Evolutionary conservation across 331 rosid genomes (phyloP).

Genomic region (Acacia concinna): DNA sequence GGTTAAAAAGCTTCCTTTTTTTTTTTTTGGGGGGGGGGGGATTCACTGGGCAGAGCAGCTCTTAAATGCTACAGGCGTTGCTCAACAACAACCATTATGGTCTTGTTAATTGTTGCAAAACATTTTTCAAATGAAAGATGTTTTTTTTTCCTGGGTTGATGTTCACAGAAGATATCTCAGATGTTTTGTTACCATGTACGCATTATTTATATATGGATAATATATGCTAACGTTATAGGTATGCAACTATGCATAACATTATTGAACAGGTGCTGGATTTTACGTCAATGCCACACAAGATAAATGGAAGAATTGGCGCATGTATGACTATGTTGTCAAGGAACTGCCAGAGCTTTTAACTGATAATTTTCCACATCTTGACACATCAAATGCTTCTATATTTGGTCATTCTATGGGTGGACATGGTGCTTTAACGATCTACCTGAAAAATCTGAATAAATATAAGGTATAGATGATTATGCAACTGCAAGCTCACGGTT

Average conservation of each 20-base stretch:
- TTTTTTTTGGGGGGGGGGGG: neutral
- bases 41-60: neutral
- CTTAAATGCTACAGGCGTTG: neutral
- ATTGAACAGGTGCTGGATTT: constrained; percentile 82
- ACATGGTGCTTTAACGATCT: constrained; percentile 90
- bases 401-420: constrained; percentile 99
- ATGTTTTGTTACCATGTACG: neutral
- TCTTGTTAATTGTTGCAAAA: constrained; percentile 1
- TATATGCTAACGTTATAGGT: neutral
- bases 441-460: constrained; percentile 77
- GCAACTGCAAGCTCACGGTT: constrained; percentile 2
- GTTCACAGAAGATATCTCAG: constrained; percentile 8
- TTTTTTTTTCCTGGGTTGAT: neutral
- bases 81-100: constrained; percentile 12
- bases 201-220: neutral
- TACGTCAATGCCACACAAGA: constrained; percentile 92
- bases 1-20: neutral
- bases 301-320: constrained; percentile 97
- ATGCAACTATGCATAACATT: constrained; percentile 6
- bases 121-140: neutral
- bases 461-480: constrained; percentile 61
- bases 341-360: constrained; percentile 78
- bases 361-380: constrained; percentile 77
- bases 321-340: constrained; percentile 93
- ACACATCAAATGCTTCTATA: constrained; percentile 75